Percentiles rank a stretch among this genome's conserved stretches.
These are phyloP conservation scores for Calonectria pseudoturangicola DNA, from an alignment of 2,329 filamentous ascomycete species.

Conservation along the genomic window DNA sequence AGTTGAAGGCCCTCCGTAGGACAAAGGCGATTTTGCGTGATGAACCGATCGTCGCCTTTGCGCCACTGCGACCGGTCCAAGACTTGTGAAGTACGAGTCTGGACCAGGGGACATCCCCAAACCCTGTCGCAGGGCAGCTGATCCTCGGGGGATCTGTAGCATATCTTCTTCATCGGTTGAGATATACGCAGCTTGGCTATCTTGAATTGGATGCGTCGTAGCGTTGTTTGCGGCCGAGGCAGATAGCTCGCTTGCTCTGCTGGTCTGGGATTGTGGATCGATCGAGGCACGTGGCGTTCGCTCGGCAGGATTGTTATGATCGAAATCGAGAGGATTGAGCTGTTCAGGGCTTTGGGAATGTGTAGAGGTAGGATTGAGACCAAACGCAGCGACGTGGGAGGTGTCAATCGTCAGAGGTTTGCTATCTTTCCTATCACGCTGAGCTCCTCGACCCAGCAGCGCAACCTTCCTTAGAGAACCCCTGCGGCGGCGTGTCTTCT, in stretches of 20 bases:
- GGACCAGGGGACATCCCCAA: slow-evolving; percentile 73
- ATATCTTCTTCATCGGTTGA: slow-evolving; percentile 91
- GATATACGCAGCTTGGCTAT: slow-evolving; percentile 57
- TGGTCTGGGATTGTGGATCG: slow-evolving; percentile 65
- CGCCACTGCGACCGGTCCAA: slow-evolving; percentile 62
- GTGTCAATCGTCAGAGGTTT: slow-evolving; percentile 67
- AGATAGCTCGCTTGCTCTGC: slow-evolving; percentile 40
- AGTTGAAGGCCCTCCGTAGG: slow-evolving; percentile 71
- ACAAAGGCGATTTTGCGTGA: slow-evolving; percentile 76
- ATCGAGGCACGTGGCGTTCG: slow-evolving; percentile 67
- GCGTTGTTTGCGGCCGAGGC: slow-evolving; percentile 40
- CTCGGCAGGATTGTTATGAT: slow-evolving; percentile 66
- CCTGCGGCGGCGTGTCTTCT: slow-evolving; percentile 80
- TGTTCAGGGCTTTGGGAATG: slow-evolving; percentile 50
- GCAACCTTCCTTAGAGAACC: slow-evolving; percentile 93
- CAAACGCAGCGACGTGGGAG: slow-evolving; percentile 54
- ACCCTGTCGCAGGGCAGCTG: slow-evolving; percentile 64
- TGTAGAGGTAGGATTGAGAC: slow-evolving; percentile 43
- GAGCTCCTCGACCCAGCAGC: slow-evolving; percentile 83
- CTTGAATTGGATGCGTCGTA: slow-evolving; percentile 44
- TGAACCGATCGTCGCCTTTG: slow-evolving; percentile 68
- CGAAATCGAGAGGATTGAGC: slow-evolving; percentile 61
- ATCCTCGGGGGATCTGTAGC: slow-evolving; percentile 76
- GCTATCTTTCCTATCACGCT: slow-evolving; percentile 74
- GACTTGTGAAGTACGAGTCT: slow-evolving; percentile 76